These are phyloP conservation scores for Colletotrichum phormii DNA, from an alignment of 2,329 filamentous ascomycete species.

Conservation along the genomic window DNA sequence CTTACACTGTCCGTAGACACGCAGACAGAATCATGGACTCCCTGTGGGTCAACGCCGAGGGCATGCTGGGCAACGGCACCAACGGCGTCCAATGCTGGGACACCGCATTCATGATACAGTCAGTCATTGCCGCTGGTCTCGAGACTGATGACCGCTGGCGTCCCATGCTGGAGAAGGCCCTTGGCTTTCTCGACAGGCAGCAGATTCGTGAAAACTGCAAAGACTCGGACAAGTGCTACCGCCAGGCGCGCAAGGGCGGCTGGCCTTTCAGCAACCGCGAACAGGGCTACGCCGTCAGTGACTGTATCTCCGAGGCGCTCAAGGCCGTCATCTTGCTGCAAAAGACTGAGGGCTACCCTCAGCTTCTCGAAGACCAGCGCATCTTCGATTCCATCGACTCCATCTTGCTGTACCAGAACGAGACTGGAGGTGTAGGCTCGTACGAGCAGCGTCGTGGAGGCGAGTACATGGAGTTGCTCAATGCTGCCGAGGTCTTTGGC, in stretches of 20 bases:
- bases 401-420: conserved; percentile 90
- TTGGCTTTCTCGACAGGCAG: conserved; percentile 89
- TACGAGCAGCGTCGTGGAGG: conserved; percentile 89
- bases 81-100: conserved; percentile 99
- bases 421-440: conserved; percentile 85
- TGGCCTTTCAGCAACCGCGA: conserved; percentile 96
- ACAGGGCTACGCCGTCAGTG: conserved; percentile 95
- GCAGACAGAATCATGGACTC: conserved; percentile 86
- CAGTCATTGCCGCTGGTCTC: conserved; percentile 81
- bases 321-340: conserved; percentile 90
- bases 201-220: conserved; percentile 88
- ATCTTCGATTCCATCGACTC: conserved; percentile 92
- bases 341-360: conserved; percentile 79
- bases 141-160: conserved; percentile 81
- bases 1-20: conserved; percentile 79
- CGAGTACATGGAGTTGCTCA: conserved; percentile 83
- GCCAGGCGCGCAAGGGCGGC: conserved; percentile 89
- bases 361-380: conserved; percentile 79
- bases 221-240: conserved; percentile 84
- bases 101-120: conserved; percentile 89
- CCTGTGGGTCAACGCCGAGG: conserved; percentile 91
- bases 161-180: conserved; percentile 84
- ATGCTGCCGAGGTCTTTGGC: conserved; percentile 96
- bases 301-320: conserved; percentile 92
- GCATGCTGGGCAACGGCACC: conserved; percentile 94